Percentiles rank a stretch among this genome's conserved stretches.
Evolutionary conservation across 257 asterid species (phyloP).

Genomic region (Capsicum baccatum): DNA sequence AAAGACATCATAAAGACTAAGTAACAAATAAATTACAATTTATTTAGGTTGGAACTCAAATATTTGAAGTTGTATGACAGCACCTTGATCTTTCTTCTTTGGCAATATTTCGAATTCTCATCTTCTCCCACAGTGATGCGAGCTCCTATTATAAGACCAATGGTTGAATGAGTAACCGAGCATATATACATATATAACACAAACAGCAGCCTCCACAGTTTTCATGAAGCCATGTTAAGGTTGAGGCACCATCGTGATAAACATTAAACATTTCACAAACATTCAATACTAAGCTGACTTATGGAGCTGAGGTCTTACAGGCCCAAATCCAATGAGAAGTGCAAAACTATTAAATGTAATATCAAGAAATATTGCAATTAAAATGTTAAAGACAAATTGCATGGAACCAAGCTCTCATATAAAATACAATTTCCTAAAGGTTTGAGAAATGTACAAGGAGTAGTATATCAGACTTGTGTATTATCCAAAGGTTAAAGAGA

Average conservation of each 20-base stretch:
- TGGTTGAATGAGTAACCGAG: conserved; percentile 26
- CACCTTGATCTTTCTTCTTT: conserved; percentile 85
- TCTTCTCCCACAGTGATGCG: conserved; percentile 83
- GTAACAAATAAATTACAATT: not conserved
- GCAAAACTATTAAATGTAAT: not conserved
- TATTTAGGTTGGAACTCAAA: not conserved
- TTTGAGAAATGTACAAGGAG: no score
- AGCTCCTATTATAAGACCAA: conserved; percentile 65
- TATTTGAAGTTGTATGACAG: conserved; percentile 2
- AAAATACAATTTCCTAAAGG: not conserved
- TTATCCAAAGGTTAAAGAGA: no score
- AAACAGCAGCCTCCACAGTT: not conserved
- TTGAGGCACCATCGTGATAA: not conserved
- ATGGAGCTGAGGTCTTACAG: not conserved
- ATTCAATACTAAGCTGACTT: not conserved
- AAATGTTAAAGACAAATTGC: not conserved
- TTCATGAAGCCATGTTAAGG: no score
- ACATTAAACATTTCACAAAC: not conserved
- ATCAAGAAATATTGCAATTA: not conserved
- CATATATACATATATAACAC: not conserved
- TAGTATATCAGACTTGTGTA: no score
- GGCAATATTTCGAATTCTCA: conserved; percentile 75
- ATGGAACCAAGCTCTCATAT: no score
- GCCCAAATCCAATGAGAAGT: not conserved
- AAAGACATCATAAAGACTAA: not conserved